A percentile compares a stretch with the other conserved stretches of the same genome.
These are phyloP conservation scores for Nicotiana otophora DNA, from an alignment of 257 asterid species.

Conservation along the genomic window DNA sequence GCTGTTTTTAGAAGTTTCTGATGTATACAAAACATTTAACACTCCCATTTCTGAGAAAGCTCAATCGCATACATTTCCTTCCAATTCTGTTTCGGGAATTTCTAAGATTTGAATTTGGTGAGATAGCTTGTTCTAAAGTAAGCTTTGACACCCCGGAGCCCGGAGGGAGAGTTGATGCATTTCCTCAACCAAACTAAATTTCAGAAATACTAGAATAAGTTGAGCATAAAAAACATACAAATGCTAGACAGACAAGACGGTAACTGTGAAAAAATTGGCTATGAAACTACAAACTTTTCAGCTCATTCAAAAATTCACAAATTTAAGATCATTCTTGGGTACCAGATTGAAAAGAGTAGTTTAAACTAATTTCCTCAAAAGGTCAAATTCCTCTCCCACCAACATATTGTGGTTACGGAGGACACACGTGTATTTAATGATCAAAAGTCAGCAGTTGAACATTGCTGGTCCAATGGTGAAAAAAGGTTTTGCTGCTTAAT, in stretches of 20 bases:
- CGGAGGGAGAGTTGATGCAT: not conserved
- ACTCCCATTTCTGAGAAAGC: not conserved
- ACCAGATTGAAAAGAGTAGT: not conserved
- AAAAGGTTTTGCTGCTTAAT: not conserved
- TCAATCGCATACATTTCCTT: not conserved
- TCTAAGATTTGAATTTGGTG: not conserved
- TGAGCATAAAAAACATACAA: not conserved
- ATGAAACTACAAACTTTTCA: not conserved
- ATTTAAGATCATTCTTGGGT: not conserved
- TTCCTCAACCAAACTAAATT: not conserved
- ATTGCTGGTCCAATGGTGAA: not conserved
- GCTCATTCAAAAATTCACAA: not conserved
- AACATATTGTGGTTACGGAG: not conserved
- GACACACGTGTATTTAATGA: not conserved
- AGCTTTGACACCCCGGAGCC: not conserved
- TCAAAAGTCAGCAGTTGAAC: slow-evolving; percentile 1
- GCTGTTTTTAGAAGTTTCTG: not conserved
- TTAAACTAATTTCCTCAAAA: not conserved
- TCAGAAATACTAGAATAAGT: not conserved
- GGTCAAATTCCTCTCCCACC: not conserved
- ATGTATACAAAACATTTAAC: not conserved
- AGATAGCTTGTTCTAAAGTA: not conserved
- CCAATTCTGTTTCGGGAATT: not conserved
- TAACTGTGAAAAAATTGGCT: not conserved
- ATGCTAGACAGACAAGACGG: not conserved